These are phyloP conservation scores for Neonectria punicea DNA, from an alignment of 2,329 filamentous ascomycete species.

Conservation along the genomic window DNA sequence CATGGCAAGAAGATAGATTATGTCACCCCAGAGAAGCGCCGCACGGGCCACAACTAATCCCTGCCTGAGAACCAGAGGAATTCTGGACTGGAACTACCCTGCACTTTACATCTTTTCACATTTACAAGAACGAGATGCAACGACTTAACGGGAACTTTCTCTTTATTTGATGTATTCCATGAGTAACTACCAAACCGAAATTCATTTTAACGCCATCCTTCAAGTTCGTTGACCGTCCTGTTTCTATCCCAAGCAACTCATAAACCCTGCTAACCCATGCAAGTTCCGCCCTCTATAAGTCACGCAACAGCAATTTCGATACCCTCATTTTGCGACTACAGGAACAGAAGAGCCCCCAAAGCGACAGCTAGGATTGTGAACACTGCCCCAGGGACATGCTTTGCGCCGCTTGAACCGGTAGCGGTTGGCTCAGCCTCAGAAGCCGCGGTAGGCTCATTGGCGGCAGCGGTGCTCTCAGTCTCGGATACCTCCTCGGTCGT, in stretches of 20 bases:
- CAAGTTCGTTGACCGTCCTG: background rate
- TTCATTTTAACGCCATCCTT: background rate
- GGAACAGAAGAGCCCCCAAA: background rate
- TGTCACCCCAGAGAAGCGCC: conserved; percentile 14
- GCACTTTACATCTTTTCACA: background rate
- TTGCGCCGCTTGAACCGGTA: conserved; percentile 3
- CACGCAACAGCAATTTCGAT: background rate
- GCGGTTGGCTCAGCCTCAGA: background rate
- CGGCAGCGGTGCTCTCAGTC: background rate
- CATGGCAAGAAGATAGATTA: conserved; percentile 29
- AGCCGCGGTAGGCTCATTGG: background rate
- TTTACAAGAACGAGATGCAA: background rate
- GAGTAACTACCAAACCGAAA: no score
- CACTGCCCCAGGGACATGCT: background rate
- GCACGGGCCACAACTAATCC: conserved; percentile 7
- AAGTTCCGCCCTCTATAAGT: background rate
- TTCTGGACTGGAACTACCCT: background rate
- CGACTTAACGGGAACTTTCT: background rate
- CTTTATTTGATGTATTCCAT: background rate
- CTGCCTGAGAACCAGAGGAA: background rate
- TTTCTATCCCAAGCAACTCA: background rate
- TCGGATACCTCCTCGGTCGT: background rate
- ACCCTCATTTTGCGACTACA: no score
- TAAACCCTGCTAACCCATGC: conserved; percentile 6
- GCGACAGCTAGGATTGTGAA: background rate